Evolutionary conservation across 345 rosid genomes (phyloP), one percentile per base, ranked within the genome.

Genomic region (Pistacia atlantica): DNA sequence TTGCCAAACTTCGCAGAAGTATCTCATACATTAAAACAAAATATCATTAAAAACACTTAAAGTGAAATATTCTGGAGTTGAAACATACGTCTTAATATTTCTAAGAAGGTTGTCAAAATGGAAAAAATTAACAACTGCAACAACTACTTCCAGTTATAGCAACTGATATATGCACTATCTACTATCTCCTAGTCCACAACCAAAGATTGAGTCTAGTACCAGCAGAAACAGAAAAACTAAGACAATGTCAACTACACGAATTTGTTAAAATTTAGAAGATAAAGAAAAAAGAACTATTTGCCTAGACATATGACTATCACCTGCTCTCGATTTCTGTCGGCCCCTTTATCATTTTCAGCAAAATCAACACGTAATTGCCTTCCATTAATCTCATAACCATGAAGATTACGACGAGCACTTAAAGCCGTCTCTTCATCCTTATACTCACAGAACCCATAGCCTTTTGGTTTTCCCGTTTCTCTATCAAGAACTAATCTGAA

Each of bases 391-490:
- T 89, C 93, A 55, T 92, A 93, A 75, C 97, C 95, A 84, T 92
- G 97, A 62, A 96, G 99, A 87, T 96, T 96, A 78, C 99, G 97
- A 49, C 97, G 97, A 77, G 99, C 99, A 82, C 99, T 96, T 79
- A 93, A 75, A 4, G 99, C 99, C 1, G 99, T 96, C 80, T 96
- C 98, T 84, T 93, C 98, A 84, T 96, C 99, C 80, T 93, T 96
- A 80, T 96, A 96, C 81, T 96, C 99, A 68, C 99, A 96, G 88
- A 96, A 96, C 2, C 99, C 99, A 55, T 96, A 96, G 73, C 99
- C 99, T 86, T 93, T 96, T 13, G 99, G 99, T 76, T 93, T 96
- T 58, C 99, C 98, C 62, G 98, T 96, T 87, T 93, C 99, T 88
- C 97, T 90, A 80, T 96, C 98, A 64, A 89, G 86, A 67, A 96